Evolutionary conservation across 2,329 filamentous ascomycete species (phyloP).

Genomic region (Xylaria sp.): DNA sequence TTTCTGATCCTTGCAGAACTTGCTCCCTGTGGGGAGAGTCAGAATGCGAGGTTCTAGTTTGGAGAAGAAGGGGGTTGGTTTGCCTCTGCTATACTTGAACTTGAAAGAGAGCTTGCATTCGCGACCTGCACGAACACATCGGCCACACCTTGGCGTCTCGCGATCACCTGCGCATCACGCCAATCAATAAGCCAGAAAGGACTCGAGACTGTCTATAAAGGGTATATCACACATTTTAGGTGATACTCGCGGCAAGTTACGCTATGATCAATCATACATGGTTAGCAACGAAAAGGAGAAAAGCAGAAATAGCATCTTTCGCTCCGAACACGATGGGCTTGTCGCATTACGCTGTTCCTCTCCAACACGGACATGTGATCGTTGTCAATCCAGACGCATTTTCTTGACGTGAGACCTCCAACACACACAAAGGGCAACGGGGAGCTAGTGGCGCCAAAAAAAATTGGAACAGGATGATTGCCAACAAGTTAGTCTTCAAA

Average conservation of each 20-base stretch:
- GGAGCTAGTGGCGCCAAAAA: too few relatives aligned
- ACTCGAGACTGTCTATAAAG: neutral
- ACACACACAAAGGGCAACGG: too few relatives aligned
- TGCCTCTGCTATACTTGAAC: slow-evolving; percentile 33
- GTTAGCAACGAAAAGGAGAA: slow-evolving; percentile 12
- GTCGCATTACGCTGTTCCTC: too few relatives aligned
- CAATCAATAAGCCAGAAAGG: slow-evolving; percentile 14
- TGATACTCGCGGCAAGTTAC: slow-evolving; percentile 45
- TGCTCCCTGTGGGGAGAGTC: slow-evolving; percentile 15
- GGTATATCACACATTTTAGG: slow-evolving; percentile 38
- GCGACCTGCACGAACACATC: slow-evolving; percentile 31
- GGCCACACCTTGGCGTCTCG: slow-evolving; percentile 30
- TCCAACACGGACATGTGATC: too few relatives aligned
- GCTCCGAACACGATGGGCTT: too few relatives aligned
- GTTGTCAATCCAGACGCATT: too few relatives aligned
- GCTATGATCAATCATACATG: slow-evolving; percentile 28
- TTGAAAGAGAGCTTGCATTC: slow-evolving; percentile 33
- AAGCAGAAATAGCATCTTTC: neutral
- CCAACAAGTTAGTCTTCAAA: neutral
- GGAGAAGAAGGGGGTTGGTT: neutral
- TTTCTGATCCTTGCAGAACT: slow-evolving; percentile 29
- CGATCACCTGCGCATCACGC: slow-evolving; percentile 37
- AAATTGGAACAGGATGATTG: too few relatives aligned
- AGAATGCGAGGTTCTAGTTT: neutral
- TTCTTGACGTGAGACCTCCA: too few relatives aligned